Conservation (phyloP, 2,329 filamentous ascomycete genomes). For the Fusarium tuaranense region DNA sequence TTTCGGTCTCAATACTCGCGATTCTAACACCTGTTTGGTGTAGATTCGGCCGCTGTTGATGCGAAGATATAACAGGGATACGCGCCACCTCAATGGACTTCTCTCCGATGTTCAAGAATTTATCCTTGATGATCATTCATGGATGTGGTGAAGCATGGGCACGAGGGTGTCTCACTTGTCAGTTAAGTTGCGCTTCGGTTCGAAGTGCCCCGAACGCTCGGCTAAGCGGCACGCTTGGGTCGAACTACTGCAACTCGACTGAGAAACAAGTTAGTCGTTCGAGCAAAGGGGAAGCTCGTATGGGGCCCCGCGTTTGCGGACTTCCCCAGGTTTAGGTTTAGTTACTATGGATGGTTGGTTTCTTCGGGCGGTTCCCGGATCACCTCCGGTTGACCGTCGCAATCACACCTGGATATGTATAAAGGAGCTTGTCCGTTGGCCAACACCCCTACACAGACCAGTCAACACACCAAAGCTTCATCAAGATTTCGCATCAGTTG, state of each 20-base stretch:
- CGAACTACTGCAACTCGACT: not conserved
- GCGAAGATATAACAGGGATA: not conserved
- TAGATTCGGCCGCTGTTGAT: not conserved
- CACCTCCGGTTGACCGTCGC: not conserved
- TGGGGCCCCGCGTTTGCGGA: not conserved
- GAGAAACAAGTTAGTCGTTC: not conserved
- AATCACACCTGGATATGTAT: not conserved
- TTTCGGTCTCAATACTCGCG: not conserved
- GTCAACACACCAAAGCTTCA: no score
- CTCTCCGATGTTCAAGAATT: not conserved
- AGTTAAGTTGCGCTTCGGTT: not conserved
- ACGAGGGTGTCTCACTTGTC: not conserved
- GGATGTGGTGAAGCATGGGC: not conserved
- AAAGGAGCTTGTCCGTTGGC: not conserved
- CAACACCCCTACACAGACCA: not conserved
- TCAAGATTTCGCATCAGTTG: not conserved
- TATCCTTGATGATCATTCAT: not conserved
- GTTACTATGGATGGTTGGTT: not conserved
- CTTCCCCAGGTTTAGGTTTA: not conserved
- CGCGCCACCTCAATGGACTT: not conserved
- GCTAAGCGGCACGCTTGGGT: not conserved
- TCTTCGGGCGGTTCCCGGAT: not conserved
- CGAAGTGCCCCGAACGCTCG: not conserved
- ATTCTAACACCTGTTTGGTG: not conserved
- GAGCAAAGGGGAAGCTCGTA: not conserved